Evolutionary conservation across 352 stramenopile genomes (phyloP), one percentile per base, ranked within the genome.

Genomic region (Peronospora farinosa): DNA sequence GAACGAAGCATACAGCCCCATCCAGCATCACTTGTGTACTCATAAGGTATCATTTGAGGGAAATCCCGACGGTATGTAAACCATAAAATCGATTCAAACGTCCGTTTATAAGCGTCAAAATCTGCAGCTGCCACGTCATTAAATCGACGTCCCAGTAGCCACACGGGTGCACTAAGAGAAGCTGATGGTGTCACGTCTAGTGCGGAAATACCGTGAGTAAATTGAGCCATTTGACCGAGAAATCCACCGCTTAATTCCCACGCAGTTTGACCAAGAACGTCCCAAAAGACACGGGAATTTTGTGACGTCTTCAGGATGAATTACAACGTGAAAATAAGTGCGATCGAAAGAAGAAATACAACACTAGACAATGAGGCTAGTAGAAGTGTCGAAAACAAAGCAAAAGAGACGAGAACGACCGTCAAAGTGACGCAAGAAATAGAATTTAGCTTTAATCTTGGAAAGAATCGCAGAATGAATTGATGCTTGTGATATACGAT

Each of bases 1-100:
- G 84, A 93, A 19, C 95, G 86, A 37, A 98, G 65, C 95, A 98
- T 98, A 60, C 95, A 98, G 19, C 95, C 95, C 92, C 92, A 98
- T 16, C 95, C 95, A 0, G 90, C 90, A 70, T 98, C 92, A 19
- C 76, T 93, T 11, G 78, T 96, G 62, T 74, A 80, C 10, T 87
- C 73, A 54, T 97, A 96, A 12, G 84, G 85, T 59, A 70, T 68
- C 77, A 97, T 91, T 17, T 69, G 64, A 6, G 77, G 73, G 54
- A 95, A 97, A 47, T 92, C 81, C 42, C 84, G 66, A 8, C 89
- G 74, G 67, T 97, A 97, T 7, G 88, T 96, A 55, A 96, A 87
- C 84, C 89, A 96, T 5, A 94, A 46, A 12, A 88, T 74, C 2
- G 74, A 69, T 28, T 89, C 76, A 37, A 92, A 86, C 35, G 49